Conservation (phyloP, 1,284 basidiomycete genomes). For the Heliocybe sulcata region DNA sequence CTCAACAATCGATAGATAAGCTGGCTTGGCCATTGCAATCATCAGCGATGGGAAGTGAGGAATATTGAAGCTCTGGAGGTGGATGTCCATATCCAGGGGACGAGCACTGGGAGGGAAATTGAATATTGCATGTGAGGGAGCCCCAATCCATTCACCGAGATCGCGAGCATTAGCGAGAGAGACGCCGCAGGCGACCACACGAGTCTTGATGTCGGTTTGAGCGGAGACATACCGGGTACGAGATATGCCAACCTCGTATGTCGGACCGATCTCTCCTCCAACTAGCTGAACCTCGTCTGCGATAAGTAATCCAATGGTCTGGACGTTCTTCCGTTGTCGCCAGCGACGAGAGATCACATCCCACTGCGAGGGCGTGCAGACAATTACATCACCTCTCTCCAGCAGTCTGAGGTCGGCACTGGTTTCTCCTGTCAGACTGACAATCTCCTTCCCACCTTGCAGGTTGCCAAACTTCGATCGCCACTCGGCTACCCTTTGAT, state of each 20-base stretch:
- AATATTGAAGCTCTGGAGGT: constrained; percentile 91
- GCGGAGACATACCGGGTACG: constrained; percentile 93
- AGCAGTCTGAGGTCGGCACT: constrained; percentile 87
- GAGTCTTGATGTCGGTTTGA: constrained; percentile 88
- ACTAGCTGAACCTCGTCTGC: constrained; percentile 95
- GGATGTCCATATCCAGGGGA: constrained; percentile 95
- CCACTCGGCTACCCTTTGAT: constrained; percentile 88
- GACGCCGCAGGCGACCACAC: constrained; percentile 91
- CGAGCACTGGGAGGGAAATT: constrained; percentile 96
- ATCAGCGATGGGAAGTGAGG: constrained; percentile 98
- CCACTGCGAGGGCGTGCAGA: constrained; percentile 94
- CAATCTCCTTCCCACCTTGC: constrained; percentile 88
- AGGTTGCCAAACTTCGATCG: constrained; percentile 74
- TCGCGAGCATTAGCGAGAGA: constrained; percentile 96
- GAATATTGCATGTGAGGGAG: constrained; percentile 89
- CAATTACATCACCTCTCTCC: constrained; percentile 88
- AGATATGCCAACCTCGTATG: constrained; percentile 94
- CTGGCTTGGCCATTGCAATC: constrained; percentile 99
- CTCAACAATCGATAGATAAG: constrained; percentile 91
- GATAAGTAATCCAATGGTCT: constrained; percentile 88
- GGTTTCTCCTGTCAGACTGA: constrained; percentile 92
- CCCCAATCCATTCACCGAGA: constrained; percentile 97
- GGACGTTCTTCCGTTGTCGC: constrained; percentile 96
- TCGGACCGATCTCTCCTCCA: constrained; percentile 89
- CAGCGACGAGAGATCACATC: constrained; percentile 94